Conservation (phyloP, 2,329 filamentous ascomycete genomes). For the Diplodia seriata region DNA sequence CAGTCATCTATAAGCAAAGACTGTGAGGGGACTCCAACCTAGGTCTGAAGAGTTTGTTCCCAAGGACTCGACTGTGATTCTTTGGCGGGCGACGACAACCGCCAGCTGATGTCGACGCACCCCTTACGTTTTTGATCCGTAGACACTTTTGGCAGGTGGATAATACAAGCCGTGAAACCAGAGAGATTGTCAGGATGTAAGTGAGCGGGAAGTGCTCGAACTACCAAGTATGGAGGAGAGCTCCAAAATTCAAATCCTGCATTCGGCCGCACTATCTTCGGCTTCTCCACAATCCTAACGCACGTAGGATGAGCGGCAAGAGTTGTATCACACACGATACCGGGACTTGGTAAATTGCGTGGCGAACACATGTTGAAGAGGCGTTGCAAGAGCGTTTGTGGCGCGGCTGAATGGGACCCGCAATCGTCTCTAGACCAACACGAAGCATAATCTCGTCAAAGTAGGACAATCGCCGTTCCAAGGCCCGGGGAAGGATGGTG, state of each 20-base stretch:
- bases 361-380: not conserved
- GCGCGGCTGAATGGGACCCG: not conserved
- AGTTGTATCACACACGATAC: not conserved
- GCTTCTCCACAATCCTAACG: not conserved
- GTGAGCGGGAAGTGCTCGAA: not conserved
- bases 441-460: conserved; percentile 15
- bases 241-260: not conserved
- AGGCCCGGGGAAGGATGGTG: not conserved
- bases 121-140: not conserved
- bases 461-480: conserved; percentile 8
- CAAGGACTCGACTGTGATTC: not conserved
- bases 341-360: not conserved
- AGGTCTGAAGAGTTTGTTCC: not conserved
- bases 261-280: not conserved
- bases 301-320: not conserved
- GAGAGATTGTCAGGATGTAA: not conserved
- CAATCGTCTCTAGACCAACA: not conserved
- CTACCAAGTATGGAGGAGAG: not conserved
- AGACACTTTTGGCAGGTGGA: not conserved
- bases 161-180: not conserved
- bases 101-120: not conserved
- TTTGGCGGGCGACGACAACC: not conserved
- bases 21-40: not conserved
- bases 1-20: not conserved
- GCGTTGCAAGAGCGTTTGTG: not conserved